These are phyloP conservation scores for Pyricularia grisea DNA, from an alignment of 2,329 filamentous ascomycete genomes.

Conservation along the genomic window DNA sequence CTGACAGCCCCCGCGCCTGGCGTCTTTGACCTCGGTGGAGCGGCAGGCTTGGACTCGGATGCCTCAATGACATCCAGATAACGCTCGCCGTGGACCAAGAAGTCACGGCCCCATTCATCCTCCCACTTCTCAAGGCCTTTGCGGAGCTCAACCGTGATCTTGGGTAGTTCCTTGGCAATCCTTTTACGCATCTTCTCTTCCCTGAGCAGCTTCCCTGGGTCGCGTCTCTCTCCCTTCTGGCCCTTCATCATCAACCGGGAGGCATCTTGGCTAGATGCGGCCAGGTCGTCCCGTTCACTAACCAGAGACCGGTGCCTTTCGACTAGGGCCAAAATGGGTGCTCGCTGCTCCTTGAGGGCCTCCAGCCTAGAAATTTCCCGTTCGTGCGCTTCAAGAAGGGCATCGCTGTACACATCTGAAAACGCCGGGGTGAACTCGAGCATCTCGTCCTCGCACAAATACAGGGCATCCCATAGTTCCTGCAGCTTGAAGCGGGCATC, in stretches of 20 bases:
- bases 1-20: slow-evolving; percentile 27
- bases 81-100: slow-evolving; percentile 83
- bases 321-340: slow-evolving; percentile 71
- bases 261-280: slow-evolving; percentile 88
- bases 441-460: slow-evolving; percentile 98
- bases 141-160: slow-evolving; percentile 74
- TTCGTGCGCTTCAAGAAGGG: slow-evolving; percentile 89
- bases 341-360: slow-evolving; percentile 74
- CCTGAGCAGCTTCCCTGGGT: slow-evolving; percentile 84
- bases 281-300: slow-evolving; percentile 76
- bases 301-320: slow-evolving; percentile 77
- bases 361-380: slow-evolving; percentile 79
- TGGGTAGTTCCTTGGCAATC: slow-evolving; percentile 91
- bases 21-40: slow-evolving; percentile 65
- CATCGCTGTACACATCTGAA: slow-evolving; percentile 94
- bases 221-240: slow-evolving; percentile 86
- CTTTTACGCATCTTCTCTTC: slow-evolving; percentile 99
- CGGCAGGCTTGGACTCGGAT: slow-evolving; percentile 45
- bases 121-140: slow-evolving; percentile 82
- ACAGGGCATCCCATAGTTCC: slow-evolving; percentile 88
- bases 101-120: slow-evolving; percentile 86
- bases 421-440: slow-evolving; percentile 95
- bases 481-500: slow-evolving; percentile 86
- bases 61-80: slow-evolving; percentile 80
- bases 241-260: slow-evolving; percentile 87